Percentiles rank a stretch among this genome's conserved stretches.
phyloP scores from a whole-genome alignment of 306 rosid species.

The Malus domestica region ASM211411v1 NC_041800.1:4559501-4560000 shows the following conservation, averaged over 20 bases:
- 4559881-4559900: background rate
- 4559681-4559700: background rate
- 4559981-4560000: background rate
- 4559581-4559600: conserved; percentile 46
- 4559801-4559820: background rate
- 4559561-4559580: conserved; percentile 22
- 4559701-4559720: background rate
- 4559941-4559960: background rate
- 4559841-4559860: background rate
- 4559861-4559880: background rate
- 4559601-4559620: conserved; percentile 45
- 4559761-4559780: background rate
- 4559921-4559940: background rate
- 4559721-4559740: background rate
- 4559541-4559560: conserved; percentile 12
- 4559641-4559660: background rate
- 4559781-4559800: background rate
- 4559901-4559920: background rate
- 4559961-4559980: background rate
- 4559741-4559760: background rate
- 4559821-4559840: background rate
- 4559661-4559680: background rate
- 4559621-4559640: conserved; percentile 23
- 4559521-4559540: background rate
- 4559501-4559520: background rate